Evolutionary conservation across 2,329 filamentous ascomycete species (phyloP), one percentile per base, ranked within the genome.

Genomic region (Mycogone perniciosa): DNA sequence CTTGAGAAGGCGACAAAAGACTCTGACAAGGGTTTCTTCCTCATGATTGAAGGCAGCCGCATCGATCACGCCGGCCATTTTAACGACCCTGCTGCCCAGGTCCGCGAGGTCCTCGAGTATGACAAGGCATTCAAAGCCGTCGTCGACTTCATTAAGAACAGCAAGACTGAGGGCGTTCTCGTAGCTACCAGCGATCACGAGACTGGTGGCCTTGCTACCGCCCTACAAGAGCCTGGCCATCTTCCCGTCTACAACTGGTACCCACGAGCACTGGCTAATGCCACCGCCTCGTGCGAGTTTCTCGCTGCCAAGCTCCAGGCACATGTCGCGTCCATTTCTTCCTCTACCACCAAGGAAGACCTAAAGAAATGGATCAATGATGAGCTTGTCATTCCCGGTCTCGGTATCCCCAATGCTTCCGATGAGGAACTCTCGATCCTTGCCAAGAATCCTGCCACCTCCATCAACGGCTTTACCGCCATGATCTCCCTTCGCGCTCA

Each of bases 31-130:
- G 93, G 93, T 4, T 99, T 97, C 76, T 99, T 99, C 71, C 76
- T 99, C 60, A 96, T 99, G 92, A 95, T 99, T 54, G 93, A 99
- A 69, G 93, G 91, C 4, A 95, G 89, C 61, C 80, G 93, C 39
- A 97, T 99, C 61, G 93, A 99, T 63, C 93, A 99, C 65, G 92
- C 93, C 4, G 93, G 90, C 6, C 88, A 93, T 64, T 81, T 80
- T 56, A 93, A 93, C 60, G 88, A 93, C 60, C 88, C 88, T 0
- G 88, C 86, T 7, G 86, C 88, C 1, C 88, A 93, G 63, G 88
- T 92, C 8, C 85, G 88, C 59, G 93, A 99, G 69, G 92, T 99
- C 1, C 76, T 97, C n/a, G 92, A 90, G 46, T 99, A 95, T 62
- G 93, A 99, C 74, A 83, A 80, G 67, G 79, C 93, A 1, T 95